Evolutionary conservation across 169 alveolate genomes (phyloP).

Genomic region (Plasmodium gallinaceum): DNA sequence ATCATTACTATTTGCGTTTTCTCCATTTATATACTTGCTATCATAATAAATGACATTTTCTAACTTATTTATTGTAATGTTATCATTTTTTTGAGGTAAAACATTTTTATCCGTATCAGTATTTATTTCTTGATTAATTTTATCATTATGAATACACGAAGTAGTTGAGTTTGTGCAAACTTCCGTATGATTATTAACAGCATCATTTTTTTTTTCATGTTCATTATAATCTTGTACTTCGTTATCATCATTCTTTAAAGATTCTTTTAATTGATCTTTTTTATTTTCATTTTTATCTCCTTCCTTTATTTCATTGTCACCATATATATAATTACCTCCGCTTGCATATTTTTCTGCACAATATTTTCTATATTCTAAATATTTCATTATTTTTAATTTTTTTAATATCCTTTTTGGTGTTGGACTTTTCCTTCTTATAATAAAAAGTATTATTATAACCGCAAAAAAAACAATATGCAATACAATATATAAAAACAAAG

Average conservation of each 20-base stretch:
- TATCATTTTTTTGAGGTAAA: not conserved
- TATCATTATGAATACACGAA: too few relatives aligned
- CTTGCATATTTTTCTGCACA: conserved; percentile 28
- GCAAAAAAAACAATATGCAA: conserved; percentile 27
- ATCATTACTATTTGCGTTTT: not conserved
- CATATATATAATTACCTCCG: conserved; percentile 5
- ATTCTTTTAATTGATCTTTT: not conserved
- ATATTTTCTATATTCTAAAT: conserved; percentile 51
- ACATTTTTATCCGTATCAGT: too few relatives aligned
- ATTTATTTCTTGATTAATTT: too few relatives aligned
- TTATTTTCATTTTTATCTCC: not conserved
- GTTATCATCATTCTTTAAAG: too few relatives aligned
- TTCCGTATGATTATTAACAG: too few relatives aligned
- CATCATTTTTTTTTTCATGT: too few relatives aligned
- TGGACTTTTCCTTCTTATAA: conserved; percentile 67
- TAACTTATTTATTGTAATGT: not conserved
- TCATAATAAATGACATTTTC: not conserved
- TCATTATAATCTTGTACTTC: too few relatives aligned
- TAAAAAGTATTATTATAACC: conserved; percentile 27
- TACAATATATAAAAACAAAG: conserved; percentile 64
- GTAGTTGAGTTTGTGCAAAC: too few relatives aligned
- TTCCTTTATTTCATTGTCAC: conserved; percentile 16
- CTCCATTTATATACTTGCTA: not conserved
- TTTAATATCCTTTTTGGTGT: conserved; percentile 67
- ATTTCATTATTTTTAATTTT: conserved; percentile 71